phyloP scores from a whole-genome alignment of 2,329 filamentous ascomycete species.

The Tricladium varicosporioides region DNA sequence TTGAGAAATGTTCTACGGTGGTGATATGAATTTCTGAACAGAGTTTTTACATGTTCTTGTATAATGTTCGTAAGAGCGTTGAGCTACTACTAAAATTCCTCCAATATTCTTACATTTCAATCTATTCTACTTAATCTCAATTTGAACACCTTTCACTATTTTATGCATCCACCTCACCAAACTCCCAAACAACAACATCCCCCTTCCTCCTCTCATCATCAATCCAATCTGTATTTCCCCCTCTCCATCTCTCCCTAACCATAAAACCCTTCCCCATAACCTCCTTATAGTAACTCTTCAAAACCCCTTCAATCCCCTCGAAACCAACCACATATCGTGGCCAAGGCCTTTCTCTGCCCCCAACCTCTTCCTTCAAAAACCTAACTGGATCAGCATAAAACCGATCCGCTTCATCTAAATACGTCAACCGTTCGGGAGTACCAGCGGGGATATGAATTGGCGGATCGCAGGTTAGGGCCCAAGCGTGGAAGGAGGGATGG shows the following conservation, averaged over 20 bases:
- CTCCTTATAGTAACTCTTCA: constrained; percentile 45
- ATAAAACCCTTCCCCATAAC: constrained; percentile 39
- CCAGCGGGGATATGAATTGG: constrained; percentile 66
- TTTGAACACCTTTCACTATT: no score
- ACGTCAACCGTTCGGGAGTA: constrained; percentile 59
- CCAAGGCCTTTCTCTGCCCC: constrained; percentile 37
- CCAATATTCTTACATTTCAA: no score
- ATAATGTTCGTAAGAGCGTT: no score
- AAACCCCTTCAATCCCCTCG: constrained; percentile 51
- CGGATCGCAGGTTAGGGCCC: constrained; percentile 88
- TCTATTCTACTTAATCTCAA: no score
- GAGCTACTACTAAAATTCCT: no score
- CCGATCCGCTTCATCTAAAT: constrained; percentile 85
- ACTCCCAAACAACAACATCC: constrained; percentile 58
- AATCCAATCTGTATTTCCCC: constrained; percentile 60
- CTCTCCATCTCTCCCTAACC: constrained; percentile 51
- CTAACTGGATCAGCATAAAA: constrained; percentile 70
- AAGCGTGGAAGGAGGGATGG: constrained; percentile 70
- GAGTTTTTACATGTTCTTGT: no score
- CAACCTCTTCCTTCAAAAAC: constrained; percentile 49
- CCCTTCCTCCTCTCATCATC: constrained; percentile 59
- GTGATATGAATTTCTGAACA: no score
- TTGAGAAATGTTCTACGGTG: no score
- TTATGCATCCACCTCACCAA: constrained; percentile 11
- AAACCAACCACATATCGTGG: constrained; percentile 62